Evolutionary conservation across 2,329 filamentous ascomycete species (phyloP).

Genomic region (Colletotrichum sublineola): DNA sequence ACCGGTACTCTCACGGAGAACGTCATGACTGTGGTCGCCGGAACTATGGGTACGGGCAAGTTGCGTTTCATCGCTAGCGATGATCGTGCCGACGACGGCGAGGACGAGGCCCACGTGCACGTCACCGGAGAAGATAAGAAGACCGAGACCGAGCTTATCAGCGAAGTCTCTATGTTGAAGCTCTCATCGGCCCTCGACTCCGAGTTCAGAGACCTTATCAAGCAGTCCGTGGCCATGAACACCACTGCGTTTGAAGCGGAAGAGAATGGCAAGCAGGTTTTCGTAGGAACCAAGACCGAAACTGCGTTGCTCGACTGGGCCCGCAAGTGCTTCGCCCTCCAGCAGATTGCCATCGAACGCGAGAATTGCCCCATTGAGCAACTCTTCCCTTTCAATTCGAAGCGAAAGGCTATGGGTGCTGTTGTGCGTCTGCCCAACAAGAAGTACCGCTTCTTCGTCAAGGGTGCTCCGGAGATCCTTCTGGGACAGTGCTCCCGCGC

Average conservation of each 20-base stretch:
- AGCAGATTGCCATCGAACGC: conserved; percentile 60
- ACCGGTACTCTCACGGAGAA: conserved; percentile 76
- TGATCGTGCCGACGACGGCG: background rate
- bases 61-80: conserved; percentile 55
- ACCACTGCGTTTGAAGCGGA: conserved; percentile 68
- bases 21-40: conserved; percentile 72
- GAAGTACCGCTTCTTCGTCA: conserved; percentile 62
- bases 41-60: conserved; percentile 60
- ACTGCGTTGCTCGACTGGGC: conserved; percentile 61
- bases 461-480: conserved; percentile 68
- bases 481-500: conserved; percentile 58
- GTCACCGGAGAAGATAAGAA: conserved; percentile 20
- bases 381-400: conserved; percentile 65
- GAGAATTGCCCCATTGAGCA: conserved; percentile 60
- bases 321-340: conserved; percentile 52
- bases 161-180: conserved; percentile 29
- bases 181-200: conserved; percentile 48
- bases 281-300: conserved; percentile 69
- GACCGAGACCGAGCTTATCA: background rate
- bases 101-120: conserved; percentile 17
- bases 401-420: conserved; percentile 65
- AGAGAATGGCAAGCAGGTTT: conserved; percentile 56
- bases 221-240: conserved; percentile 59
- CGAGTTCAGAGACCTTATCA: conserved; percentile 54
- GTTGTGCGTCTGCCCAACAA: conserved; percentile 48